A percentile compares a stretch with the other conserved stretches of the same genome.
phyloP scores from a whole-genome alignment of 2,329 filamentous ascomycete species.

The Sporothrix protearum region DNA sequence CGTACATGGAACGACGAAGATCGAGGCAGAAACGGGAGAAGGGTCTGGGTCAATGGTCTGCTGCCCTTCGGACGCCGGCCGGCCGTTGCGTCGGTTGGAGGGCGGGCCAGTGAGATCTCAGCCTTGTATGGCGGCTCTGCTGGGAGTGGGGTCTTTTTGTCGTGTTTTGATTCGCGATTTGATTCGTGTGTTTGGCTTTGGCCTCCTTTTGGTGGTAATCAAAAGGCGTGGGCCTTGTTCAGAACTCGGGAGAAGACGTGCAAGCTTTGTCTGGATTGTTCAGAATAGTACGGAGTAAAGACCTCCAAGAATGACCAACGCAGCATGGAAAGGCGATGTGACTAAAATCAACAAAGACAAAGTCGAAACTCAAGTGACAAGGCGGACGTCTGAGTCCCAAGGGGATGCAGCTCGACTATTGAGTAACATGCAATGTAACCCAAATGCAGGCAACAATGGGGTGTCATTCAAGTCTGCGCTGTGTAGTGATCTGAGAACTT shows the following conservation, averaged over 20 bases:
- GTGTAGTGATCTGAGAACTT: neutral
- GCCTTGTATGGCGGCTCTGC: conserved; percentile 12
- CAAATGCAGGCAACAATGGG: conserved; percentile 2
- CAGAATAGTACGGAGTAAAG: no score
- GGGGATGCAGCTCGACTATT: neutral
- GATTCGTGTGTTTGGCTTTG: neutral
- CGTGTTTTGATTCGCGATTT: neutral
- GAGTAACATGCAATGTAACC: neutral
- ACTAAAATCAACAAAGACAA: no score
- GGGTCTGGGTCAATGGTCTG: conserved; percentile 8
- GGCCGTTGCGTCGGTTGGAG: neutral
- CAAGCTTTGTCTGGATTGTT: no score
- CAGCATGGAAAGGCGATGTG: no score
- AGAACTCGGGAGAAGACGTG: neutral
- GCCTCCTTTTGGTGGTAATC: no score
- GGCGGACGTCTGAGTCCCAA: neutral
- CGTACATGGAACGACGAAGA: neutral
- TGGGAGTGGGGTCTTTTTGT: neutral
- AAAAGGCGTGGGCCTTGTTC: neutral
- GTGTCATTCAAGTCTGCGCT: neutral
- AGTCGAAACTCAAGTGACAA: neutral
- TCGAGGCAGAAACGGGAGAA: neutral
- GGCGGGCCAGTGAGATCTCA: conserved; percentile 2
- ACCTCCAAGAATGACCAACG: no score
- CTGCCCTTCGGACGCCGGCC: neutral